Conservation (phyloP, 805 yeast genomes). For the Pachysolen tannophilus region DNA sequence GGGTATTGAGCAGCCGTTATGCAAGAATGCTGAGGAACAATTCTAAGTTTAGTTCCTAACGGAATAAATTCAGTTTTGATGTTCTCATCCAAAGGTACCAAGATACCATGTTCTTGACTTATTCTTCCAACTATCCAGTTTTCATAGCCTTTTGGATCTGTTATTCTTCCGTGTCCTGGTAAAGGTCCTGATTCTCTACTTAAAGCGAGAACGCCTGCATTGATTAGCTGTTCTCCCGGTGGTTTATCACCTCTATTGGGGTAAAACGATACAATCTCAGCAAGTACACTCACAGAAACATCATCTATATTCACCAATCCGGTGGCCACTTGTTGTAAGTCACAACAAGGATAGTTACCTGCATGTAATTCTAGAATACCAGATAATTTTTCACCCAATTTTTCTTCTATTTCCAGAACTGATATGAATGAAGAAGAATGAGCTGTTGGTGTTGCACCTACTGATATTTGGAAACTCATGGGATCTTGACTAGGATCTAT, state of each 20-base stretch:
- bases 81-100: constrained; percentile 34
- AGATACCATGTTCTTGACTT: constrained; percentile 76
- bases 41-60: constrained; percentile 43
- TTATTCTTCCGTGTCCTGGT: constrained; percentile 52
- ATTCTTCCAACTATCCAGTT: constrained; percentile 61
- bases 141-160: constrained; percentile 30
- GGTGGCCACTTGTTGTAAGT: constrained; percentile 71
- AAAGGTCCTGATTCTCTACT: constrained; percentile 56
- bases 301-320: constrained; percentile 38
- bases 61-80: constrained; percentile 32
- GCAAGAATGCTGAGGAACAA: constrained; percentile 68
- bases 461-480: constrained; percentile 49
- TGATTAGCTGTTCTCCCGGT: constrained; percentile 58
- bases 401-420: constrained; percentile 7
- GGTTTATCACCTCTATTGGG: constrained; percentile 40
- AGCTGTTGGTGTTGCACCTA: constrained; percentile 80
- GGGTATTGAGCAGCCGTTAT: constrained; percentile 59
- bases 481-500: too few relatives aligned
- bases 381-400: constrained; percentile 11
- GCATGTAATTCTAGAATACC: constrained; percentile 66
- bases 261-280: constrained; percentile 53
- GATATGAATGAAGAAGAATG: constrained; percentile 37
- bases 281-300: constrained; percentile 46
- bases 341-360: constrained; percentile 72
- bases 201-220: constrained; percentile 67